Base-by-base conservation (phyloP, 306 rosid genomes). In the Oemleria cerasiformis region DNA sequence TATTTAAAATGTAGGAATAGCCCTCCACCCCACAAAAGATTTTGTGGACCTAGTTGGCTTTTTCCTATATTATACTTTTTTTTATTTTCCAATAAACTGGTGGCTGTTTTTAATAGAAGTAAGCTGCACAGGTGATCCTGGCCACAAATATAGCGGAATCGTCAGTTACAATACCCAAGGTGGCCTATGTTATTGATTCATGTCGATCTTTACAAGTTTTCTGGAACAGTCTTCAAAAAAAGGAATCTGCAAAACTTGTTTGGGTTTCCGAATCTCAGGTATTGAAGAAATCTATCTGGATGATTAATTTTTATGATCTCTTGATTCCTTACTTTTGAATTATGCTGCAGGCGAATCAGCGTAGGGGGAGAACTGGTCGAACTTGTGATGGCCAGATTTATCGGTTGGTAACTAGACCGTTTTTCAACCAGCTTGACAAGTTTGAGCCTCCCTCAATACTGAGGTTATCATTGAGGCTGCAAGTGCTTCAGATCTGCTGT, bases 241-340 rank as follows among this genome's bases (percentile, higher is more conserved):
- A 39, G 77, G 96, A 92, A 30, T 54, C 79, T 71, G 20, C 87
- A 56, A 21, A 81, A 72, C 96, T 92, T 78, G 89, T 84, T 74
- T 92, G 98, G 96, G 96, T 85, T 80, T 92, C 98, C 70, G 86
- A 86, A 77, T 90, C 98, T 74, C 98, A 92, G 95, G 98, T 92
- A 85, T 38, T 59, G 67, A 42, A 4, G 41, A 53, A 41, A n/a
- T 75, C 63, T 60, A 49, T 61, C 72, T 74, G 13, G 19, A 72
- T 82, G 49, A 40, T 44, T 51, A 16, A 9, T 48, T 40, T 42
- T 66, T 6, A 12, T 63, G 47, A 65, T 55, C 67, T n/a, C 20
- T 44, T 54, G 75, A 38, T 70, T 76, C 57, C 63, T 70, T 79
- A 71, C 58, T 25, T 71, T 77, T 44, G 51, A 59, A 9, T 58